phyloP scores from a whole-genome alignment of 495 filamentous ascomycete genomes.

The Tuber brumale region DNA sequence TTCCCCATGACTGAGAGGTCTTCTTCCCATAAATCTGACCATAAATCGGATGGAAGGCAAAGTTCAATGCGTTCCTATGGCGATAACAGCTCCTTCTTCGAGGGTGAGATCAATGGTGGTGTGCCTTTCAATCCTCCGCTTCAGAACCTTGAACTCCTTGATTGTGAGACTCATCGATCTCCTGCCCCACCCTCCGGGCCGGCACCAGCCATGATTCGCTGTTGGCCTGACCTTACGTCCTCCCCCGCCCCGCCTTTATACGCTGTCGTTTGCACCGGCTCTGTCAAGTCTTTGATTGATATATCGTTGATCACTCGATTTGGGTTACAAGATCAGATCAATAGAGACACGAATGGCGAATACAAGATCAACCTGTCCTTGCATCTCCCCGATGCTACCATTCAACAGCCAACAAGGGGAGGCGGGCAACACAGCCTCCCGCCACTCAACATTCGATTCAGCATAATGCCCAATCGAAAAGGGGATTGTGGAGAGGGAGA shows the following conservation, averaged over 20 bases:
- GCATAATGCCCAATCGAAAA: constrained; percentile 48
- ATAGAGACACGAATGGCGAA: constrained; percentile 54
- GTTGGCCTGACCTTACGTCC: constrained; percentile 83
- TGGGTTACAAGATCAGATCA: constrained; percentile 61
- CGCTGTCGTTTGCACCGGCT: constrained; percentile 85
- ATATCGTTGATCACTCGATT: constrained; percentile 64
- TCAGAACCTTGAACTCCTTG: constrained; percentile 33
- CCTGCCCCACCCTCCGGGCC: constrained; percentile 50
- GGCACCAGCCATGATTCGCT: constrained; percentile 87
- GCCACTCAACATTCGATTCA: constrained; percentile 67
- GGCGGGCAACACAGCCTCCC: constrained; percentile 67
- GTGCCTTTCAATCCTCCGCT: constrained; percentile 29
- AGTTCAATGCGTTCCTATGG: constrained; percentile 50
- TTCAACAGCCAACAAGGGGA: constrained; percentile 66
- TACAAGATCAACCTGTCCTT: constrained; percentile 68
- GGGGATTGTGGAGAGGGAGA: constrained; percentile 50
- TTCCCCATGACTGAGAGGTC: constrained; percentile 83
- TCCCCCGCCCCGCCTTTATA: constrained; percentile 82
- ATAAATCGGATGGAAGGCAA: constrained; percentile 93
- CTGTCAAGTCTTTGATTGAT: constrained; percentile 73
- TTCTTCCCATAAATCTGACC: constrained; percentile 89
- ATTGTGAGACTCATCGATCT: constrained; percentile 37
- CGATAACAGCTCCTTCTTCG: constrained; percentile 39
- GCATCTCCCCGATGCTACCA: constrained; percentile 83
- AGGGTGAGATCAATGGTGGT: constrained; percentile 31